Evolutionary conservation across 257 asterid species (phyloP), one percentile per base, ranked within the genome.

Genomic region (Solanum raphanifolium): DNA sequence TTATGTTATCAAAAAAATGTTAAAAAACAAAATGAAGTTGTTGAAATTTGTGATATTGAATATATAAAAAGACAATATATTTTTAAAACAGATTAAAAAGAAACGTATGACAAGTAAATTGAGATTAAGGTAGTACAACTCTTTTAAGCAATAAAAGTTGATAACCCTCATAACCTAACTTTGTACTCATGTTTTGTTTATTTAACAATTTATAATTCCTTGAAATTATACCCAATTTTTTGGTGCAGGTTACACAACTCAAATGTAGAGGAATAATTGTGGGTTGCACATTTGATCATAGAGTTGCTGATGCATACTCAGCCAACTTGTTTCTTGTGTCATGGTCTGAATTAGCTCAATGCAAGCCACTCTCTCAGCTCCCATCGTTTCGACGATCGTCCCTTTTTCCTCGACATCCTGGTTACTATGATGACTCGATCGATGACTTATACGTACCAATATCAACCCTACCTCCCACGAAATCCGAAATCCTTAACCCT

Each of bases 271-370:
- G 96, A 88, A 4, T 91, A 23, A 94, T 96, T 88, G 93, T 96
- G 85, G 94, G 92, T 31, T 91, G 94, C 92, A 89, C 94, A 13
- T 93, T 93, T 71, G 90, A 93, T 52, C 98, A 96, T 88, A 95
- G 93, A 88, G 94, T 94, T 23, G 94, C 94, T 4, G 98, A 96
- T 87, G 99, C 96, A 83, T 92, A 95, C 91, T 94, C 98, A 48
- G 92, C 94, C 91, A 92, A 95, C 89, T 91, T 95, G 95, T 95
- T 96, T 74, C 89, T 95, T 58, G 87, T 91, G 20, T 92, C 98
- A 36, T 95, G 95, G 98, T 93, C 94, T 11, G 94, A 96, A 88
- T 86, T 85, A 88, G 94, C 98, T 23, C 92, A 69, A 11, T 88
- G 90, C 18, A 84, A 90, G 65, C 92, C 91, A 3, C 86, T 88